Base-by-base conservation (phyloP, 192 early-diverging fungal species). In the Funneliformis geosporum region DNA sequence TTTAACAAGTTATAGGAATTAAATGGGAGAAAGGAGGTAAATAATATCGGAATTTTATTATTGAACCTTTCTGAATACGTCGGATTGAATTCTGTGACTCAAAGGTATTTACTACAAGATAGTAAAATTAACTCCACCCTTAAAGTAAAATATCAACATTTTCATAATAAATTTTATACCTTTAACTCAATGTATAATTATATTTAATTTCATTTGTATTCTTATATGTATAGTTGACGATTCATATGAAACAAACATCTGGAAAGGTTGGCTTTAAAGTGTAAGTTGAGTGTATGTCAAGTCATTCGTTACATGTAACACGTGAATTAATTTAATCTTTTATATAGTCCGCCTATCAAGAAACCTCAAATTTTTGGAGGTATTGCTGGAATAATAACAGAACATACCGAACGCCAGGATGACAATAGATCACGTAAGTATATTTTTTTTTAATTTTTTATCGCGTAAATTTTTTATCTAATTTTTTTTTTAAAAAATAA, bases 61-160 rank as follows among this genome's bases (percentile, higher is more conserved):
- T 81, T 97, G 67, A 95, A 95, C 82, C 85, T 97, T 18, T 89
- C 95, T 12, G 93, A 95, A 80, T 94, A 92, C 78, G 94, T 91
- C 16, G 85, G 84, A 59, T 82, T 85, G 55, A 83, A 87, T 25
- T 40, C 68, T 65, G 86, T 86, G 59, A 87, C 89, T n/a, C 71
- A 87, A 64, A 85, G 89, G 14, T 92, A 91, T 71, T 84, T 91
- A 62, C 82, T 92, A 60, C 87, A 94, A 71, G 88, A 94, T 33
- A 89, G 87, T 82, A 93, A 93, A 85, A 86, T 94, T 76, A 94
- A 94, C 82, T 92, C 93, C n/a, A 93, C 89, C 0, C 79, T 94
- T 18, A 94, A 92, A 86, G 92, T 94, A 88, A 67, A 21, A 23
- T 66, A 62, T 64, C 38, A 5, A 33, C n/a, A 9, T 62, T 12